Conservation (phyloP, 176 grass and related monocot genomes). For the Hsuehochloa calcarea region DNA sequence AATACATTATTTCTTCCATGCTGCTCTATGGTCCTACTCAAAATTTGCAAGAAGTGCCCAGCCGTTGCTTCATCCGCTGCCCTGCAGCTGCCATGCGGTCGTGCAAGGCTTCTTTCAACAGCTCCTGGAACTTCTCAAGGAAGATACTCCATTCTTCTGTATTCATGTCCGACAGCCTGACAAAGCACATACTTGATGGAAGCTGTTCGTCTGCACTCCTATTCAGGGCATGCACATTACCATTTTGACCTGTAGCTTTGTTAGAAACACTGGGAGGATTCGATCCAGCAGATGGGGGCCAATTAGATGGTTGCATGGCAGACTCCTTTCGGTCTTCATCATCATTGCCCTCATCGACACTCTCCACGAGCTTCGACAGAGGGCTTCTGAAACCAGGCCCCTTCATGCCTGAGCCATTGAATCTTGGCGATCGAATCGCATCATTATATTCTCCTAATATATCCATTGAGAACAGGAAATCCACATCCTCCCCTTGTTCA, state of each 20-base stretch:
- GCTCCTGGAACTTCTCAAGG: slow-evolving; percentile 53
- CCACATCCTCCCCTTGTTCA: slow-evolving; percentile 46
- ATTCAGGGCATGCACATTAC: slow-evolving; percentile 23
- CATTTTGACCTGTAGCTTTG: slow-evolving; percentile 36
- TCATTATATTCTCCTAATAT: slow-evolving; percentile 41
- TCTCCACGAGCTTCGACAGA: slow-evolving; percentile 52
- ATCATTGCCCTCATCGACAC: slow-evolving; percentile 43
- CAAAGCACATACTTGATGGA: slow-evolving; percentile 55
- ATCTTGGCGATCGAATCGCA: slow-evolving; percentile 35
- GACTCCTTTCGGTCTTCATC: slow-evolving; percentile 39
- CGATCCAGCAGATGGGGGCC: slow-evolving; percentile 4
- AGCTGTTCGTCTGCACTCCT: slow-evolving; percentile 64
- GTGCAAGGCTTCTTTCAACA: slow-evolving; percentile 46
- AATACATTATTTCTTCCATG: slow-evolving; percentile 17
- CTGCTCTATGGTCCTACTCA: slow-evolving; percentile 50
- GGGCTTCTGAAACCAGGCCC: slow-evolving; percentile 48
- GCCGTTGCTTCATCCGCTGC: slow-evolving; percentile 53
- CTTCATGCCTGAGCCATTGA: slow-evolving; percentile 32
- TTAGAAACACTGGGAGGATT: not conserved
- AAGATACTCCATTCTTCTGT: slow-evolving; percentile 57
- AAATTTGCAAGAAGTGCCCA: slow-evolving; percentile 79
- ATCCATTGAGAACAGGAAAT: slow-evolving; percentile 59
- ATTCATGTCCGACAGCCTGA: slow-evolving; percentile 60
- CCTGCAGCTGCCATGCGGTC: slow-evolving; percentile 24
- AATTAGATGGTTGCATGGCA: not conserved